Evolutionary conservation across 371 early-diverging fungal species (phyloP).

Genomic region (Dinochytrium kinnereticum): DNA sequence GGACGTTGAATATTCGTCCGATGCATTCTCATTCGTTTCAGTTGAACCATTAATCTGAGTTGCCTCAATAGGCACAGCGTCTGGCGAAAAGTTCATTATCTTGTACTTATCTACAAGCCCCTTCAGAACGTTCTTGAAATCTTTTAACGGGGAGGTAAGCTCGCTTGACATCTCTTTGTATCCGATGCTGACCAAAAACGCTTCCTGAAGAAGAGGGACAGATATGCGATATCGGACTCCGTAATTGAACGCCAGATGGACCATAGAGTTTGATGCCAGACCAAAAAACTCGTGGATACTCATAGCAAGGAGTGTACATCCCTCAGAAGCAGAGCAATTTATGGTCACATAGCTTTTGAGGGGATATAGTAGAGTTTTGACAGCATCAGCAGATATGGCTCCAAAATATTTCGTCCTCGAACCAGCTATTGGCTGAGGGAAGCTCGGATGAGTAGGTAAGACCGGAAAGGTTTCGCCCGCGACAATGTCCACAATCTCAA

Average conservation of each 20-base stretch:
- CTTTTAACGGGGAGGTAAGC: neutral
- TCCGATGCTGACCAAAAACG: neutral
- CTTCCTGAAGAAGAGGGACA: constrained; percentile 1
- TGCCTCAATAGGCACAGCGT: neutral
- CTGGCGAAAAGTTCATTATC: constrained; percentile 1
- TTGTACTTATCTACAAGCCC: neutral
- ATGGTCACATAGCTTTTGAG: constrained; percentile 5
- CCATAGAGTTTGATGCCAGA: neutral
- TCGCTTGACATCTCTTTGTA: neutral
- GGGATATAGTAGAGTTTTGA: neutral
- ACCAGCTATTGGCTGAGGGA: neutral
- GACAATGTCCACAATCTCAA: neutral
- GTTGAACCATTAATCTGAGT: too few relatives aligned
- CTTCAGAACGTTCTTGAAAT: neutral
- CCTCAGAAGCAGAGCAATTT: neutral
- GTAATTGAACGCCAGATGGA: neutral
- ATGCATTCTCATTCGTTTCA: too few relatives aligned
- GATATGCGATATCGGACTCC: neutral
- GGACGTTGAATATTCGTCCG: too few relatives aligned
- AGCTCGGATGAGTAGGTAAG: neutral
- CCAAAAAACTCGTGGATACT: neutral
- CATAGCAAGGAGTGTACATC: neutral
- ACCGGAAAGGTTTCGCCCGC: neutral
- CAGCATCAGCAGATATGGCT: neutral
- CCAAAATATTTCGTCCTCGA: neutral